Conservation (phyloP, 192 early-diverging fungal genomes). For the Powellomyces hirtus region DNA sequence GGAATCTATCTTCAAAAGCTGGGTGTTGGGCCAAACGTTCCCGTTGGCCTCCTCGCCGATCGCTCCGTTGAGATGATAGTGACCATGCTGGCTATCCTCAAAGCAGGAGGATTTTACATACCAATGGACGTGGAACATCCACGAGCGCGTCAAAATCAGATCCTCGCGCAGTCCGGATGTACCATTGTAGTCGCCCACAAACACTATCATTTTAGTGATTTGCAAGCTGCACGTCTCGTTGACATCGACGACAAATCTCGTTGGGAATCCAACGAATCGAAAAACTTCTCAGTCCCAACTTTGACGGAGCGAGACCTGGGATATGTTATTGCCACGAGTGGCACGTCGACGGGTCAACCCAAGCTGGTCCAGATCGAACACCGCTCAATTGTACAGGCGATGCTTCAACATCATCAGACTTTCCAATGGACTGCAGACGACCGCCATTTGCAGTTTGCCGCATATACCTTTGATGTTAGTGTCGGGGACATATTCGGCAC, state of each 20-base stretch:
- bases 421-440: not conserved
- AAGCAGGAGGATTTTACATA: slow-evolving; percentile 31
- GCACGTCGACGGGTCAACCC: slow-evolving; percentile 42
- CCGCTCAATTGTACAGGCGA: not conserved
- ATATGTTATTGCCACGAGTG: slow-evolving; percentile 40
- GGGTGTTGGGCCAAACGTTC: not conserved
- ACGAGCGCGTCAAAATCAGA: not conserved
- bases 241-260: not conserved
- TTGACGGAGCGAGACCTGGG: slow-evolving; percentile 26
- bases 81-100: slow-evolving; percentile 21
- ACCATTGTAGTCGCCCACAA: not conserved
- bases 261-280: not conserved
- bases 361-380: slow-evolving; percentile 31
- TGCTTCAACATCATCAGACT: not conserved
- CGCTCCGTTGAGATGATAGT: slow-evolving; percentile 22
- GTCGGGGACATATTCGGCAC: slow-evolving; percentile 11
- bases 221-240: not conserved
- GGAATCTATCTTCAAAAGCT: not conserved
- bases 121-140: slow-evolving; percentile 10
- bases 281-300: not conserved
- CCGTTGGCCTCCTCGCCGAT: not conserved
- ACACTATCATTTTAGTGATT: not conserved
- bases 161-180: not conserved
- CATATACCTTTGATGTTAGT: not conserved
- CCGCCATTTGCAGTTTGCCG: slow-evolving; percentile 2